Evolutionary conservation across 1,284 basidiomycete species (phyloP), one percentile per base, ranked within the genome.

Genomic region (Stereum hirsutum): DNA sequence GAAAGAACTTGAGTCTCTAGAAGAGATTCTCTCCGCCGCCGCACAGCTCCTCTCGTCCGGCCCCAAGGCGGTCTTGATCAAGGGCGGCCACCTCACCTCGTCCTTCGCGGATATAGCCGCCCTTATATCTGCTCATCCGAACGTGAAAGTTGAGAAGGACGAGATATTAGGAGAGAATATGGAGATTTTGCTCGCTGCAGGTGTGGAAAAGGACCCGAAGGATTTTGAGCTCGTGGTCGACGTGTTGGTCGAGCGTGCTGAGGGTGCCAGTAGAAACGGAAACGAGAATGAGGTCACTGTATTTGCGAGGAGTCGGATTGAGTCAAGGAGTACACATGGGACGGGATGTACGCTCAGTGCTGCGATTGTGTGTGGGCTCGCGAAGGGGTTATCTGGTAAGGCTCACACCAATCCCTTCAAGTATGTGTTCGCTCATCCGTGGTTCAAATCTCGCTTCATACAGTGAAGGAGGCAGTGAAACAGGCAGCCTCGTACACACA

Each of bases 341-440:
- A 97, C 94, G 0, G 94, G 94, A 1, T 98, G 93, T 59, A 97
- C 94, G 0, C 69, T 97, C 7, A 86, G 83, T 31, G 82, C 92
- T 0, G 89, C 91, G 0, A 72, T 96, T 12, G 81, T 86, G 1
- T 81, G 81, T 41, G 70, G 70, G 19, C 64, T 92, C 11, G 81
- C 75, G 0, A 65, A 68, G 30, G 81, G 81, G 28, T 52, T 55
- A 11, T 53, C 57, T 1, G 53, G 81, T 81, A 52, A 57, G 71
- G 64, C 15, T 17, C 41, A 20, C 8, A 4, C 27, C 15, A 5
- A 33, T 24, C 23, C 17, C 14, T 31, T 10, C n/a, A n/a, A n/a
- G n/a, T n/a, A n/a, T n/a, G n/a, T n/a, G n/a, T n/a, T n/a, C n/a
- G n/a, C n/a, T n/a, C n/a, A n/a, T n/a, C n/a, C n/a, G n/a, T n/a